Base-by-base conservation (phyloP, 2,329 filamentous ascomycete species). In the Penicillium oxalicum region DNA sequence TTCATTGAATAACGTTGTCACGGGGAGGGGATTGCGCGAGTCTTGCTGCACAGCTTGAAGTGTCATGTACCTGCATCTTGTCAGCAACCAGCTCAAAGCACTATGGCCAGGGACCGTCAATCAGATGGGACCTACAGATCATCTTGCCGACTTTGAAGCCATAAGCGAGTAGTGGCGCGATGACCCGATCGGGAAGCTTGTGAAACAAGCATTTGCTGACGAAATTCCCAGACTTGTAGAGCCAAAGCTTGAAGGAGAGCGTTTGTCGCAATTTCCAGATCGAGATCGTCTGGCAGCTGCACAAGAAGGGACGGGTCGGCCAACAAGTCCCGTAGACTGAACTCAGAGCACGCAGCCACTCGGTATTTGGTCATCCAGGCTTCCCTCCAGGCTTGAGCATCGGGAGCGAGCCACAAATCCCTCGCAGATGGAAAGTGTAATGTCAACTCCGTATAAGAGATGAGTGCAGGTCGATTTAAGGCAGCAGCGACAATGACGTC, bases 111-210 rank as follows among this genome's bases (percentile, higher is more conserved):
- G 24, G 11, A 11, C 1, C 12, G 11, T 18, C 13, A 37, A 9
- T 4, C 9, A 9, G 2, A 13, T 7, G 11, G 1, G 11, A 49
- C 43, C 4, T 32, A 53, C 53, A 55, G 35, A 9, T 55, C 53
- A n/a, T 55, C 53, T 38, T 53, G 53, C 36, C 53, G 40, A 32
- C 53, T 53, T 27, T 55, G 53, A 8, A 55, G 46, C 53, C 53
- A 55, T 5, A 55, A 27, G 24, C 34, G 37, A 24, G 45, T 48
- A 6, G 45, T 53, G 5, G 53, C 48, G 4, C 49, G 49, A 6
- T 48, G 33, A n/a, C 33, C 11, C 13, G 45, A 45, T 3, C 36
- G 37, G 28, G 38, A 45, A 11, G 40, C 40, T 11, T 50, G 40
- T 5, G 47, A 50, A 12, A 55, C 34, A 13, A 47, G 39, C 46